Base-by-base conservation (phyloP, 306 rosid genomes). In the Quercus rubra region DNA sequence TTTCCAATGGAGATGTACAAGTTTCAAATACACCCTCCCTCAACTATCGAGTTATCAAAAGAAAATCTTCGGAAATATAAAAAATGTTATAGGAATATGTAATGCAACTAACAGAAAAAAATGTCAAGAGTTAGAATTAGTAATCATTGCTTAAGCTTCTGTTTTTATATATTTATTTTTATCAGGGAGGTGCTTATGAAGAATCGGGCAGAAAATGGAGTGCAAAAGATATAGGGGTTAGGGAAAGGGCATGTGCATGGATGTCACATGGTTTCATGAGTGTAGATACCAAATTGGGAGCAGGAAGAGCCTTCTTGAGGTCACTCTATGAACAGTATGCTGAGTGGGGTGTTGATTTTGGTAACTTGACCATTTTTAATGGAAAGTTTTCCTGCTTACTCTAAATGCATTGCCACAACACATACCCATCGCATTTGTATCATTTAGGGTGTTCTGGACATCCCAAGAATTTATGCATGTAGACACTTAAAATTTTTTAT, bases 231-330 rank as follows among this genome's bases (percentile, higher is more conserved):
- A 90, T 93, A 70, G 98, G 90, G 73, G 86, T 89, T 14, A 83
- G 69, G 43, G 95, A 83, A 75, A 88, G 90, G 90, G 75, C 85
- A 55, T 95, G 99, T 77, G 92, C 87, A 6, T 95, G 99, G 98
- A 95, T 95, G 99, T 58, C 73, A 63, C 77, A 91, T 5, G 97
- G 98, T 85, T 95, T 95, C 87, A 93, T 95, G 99, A 95, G 99
- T 73, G 93, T 95, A 58, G 88, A 95, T 77, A 87, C 91, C 15
- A 28, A 83, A 63, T 83, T 85, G 73, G 98, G 91, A 74, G 99
- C 99, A 63, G 98, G 94, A 69, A 93, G 81, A 82, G 97, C 98
- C 51, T 95, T 95, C 80, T 82, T 95, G 86, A 89, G 85, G 76
- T 95, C 99, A 61, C 96, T 95, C 27, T 84, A 93, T 86, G 78